Evolutionary conservation across 108 stramenopile genomes (phyloP), one percentile per base, ranked within the genome.

Genomic region (Cyclostephanos invisitatus): DNA sequence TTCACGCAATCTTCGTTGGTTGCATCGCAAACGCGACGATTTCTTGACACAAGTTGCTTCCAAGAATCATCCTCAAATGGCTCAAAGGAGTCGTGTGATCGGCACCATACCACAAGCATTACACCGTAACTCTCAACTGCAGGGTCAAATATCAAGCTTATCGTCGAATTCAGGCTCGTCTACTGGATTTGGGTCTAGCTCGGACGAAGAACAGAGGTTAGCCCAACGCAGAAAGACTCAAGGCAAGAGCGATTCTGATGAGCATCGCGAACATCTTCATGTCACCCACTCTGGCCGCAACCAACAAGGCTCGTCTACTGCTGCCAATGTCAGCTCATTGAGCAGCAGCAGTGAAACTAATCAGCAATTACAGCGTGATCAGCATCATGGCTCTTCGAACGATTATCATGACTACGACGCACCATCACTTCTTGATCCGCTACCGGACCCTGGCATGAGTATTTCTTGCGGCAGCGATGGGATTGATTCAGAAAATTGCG

Each of bases 321-420:
- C 70, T 51, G 61, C 69, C 35, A 89, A 89, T 50, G 89, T 88
- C 60, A 87, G 76, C 49, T 86, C 85, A 7, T 86, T 85, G 20
- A 82, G 77, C 12, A 86, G 77, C 69, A 81, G 84, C 65, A 78
- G 72, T 56, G 78, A 73, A 51, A 78, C 72, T n/a, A 1, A 44
- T 27, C 62, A 77, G 47, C 48, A 54, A 25, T 21, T 40, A 10
- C 32, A 40, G 5, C 50, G 59, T 56, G 57, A 69, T 8, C 79
- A 79, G 28, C 36, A 63, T 17, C 65, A 67, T 22, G 64, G 62
- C 17, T 24, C 64, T 20, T 77, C 87, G 12, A 85, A 84, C 65
- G 84, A 84, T 17, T 87, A 83, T 68, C 93, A 94, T 72, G 93
- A 90, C 61, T 94, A 91, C 57, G 72, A 94, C 50, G 89, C 93